Evolutionary conservation across 2,329 filamentous ascomycete species (phyloP).

Genomic region (Pyricularia grisea): DNA sequence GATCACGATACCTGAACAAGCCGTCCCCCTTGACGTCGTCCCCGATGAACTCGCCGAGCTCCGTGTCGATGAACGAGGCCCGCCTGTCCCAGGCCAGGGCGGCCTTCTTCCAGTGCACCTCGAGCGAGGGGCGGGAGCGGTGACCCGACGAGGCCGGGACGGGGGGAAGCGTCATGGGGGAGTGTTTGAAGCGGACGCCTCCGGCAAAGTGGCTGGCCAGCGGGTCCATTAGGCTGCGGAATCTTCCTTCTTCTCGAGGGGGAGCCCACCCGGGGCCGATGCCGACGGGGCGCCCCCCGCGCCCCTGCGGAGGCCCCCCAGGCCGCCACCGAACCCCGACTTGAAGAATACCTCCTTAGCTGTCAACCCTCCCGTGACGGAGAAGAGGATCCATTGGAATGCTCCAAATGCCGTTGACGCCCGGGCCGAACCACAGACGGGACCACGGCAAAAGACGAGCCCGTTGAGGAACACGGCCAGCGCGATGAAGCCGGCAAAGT

Average conservation of each 20-base stretch:
- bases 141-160: not conserved
- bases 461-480: conserved; percentile 46
- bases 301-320: conserved; percentile 3
- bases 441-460: conserved; percentile 47
- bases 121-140: conserved; percentile 6
- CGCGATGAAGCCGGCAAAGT: conserved; percentile 50
- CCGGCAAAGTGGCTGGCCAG: conserved; percentile 1
- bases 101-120: conserved; percentile 10
- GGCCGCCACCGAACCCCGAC: conserved; percentile 19
- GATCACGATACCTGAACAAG: not conserved
- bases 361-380: conserved; percentile 33
- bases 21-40: not conserved
- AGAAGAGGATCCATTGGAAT: conserved; percentile 44
- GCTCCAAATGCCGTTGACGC: conserved; percentile 45
- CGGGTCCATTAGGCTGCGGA: conserved; percentile 5
- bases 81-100: conserved; percentile 11
- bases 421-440: conserved; percentile 45
- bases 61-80: not conserved
- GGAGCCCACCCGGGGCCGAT: not conserved
- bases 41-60: conserved; percentile 4
- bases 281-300: conserved; percentile 3
- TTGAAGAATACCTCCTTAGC: conserved; percentile 40
- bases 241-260: conserved; percentile 4
- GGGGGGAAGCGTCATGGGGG: not conserved
- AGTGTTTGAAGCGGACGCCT: not conserved